These are phyloP conservation scores for Nicotiana attenuata DNA, from an alignment of 257 asterid species.

Conservation along the genomic window DNA sequence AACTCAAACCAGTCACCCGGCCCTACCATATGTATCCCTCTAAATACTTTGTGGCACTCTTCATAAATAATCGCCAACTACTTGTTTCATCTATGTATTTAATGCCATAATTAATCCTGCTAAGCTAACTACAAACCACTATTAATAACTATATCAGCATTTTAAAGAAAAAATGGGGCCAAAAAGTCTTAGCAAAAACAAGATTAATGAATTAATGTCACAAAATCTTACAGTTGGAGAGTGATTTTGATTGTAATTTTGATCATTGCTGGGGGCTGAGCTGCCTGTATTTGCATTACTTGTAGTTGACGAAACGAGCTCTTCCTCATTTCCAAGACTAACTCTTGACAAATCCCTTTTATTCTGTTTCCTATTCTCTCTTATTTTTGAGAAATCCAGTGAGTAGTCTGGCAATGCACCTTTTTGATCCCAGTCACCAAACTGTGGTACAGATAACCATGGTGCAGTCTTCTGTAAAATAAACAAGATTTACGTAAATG, in stretches of 20 bases:
- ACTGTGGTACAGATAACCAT: conserved; percentile 87
- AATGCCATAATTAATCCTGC: not conserved
- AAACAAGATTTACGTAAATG: not conserved
- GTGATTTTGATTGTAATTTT: conserved; percentile 30
- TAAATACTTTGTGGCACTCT: not conserved
- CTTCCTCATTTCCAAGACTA: conserved; percentile 81
- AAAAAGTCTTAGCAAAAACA: not conserved
- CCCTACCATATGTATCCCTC: too few species aligned
- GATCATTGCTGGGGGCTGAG: conserved; percentile 24
- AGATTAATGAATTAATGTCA: not conserved
- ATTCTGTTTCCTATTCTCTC: conserved; percentile 84
- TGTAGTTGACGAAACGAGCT: conserved; percentile 45
- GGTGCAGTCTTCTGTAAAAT: conserved; percentile 42
- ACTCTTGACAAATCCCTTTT: conserved; percentile 53
- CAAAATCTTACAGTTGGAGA: conserved; percentile 57
- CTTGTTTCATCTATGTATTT: not conserved
- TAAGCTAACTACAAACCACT: not conserved
- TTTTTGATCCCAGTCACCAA: conserved; percentile 92
- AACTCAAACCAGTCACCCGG: too few species aligned
- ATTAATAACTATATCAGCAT: too few species aligned
- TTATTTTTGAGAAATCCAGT: conserved; percentile 74
- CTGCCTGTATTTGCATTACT: conserved; percentile 26
- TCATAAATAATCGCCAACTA: not conserved
- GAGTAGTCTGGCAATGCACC: conserved; percentile 75
- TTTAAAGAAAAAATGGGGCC: not conserved